Conservation (phyloP, 768 basidiomycete species). For the Hysterangium stoloniferum region DNA sequence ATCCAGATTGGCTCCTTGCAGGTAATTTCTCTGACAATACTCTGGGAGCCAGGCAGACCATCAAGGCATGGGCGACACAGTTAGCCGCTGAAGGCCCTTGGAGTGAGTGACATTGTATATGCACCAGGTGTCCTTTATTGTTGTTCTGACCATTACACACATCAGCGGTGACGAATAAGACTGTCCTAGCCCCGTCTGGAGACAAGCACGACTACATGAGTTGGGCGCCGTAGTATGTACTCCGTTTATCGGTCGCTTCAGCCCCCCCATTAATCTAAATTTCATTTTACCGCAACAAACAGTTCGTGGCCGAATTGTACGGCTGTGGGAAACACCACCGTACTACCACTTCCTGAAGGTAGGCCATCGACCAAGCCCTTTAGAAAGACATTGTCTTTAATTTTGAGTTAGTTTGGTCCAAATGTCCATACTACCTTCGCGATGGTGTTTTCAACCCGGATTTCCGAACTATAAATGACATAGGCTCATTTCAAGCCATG, state of each 20-base stretch:
- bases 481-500: slow-evolving; percentile 45
- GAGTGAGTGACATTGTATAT: slow-evolving; percentile 32
- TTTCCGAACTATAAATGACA: slow-evolving; percentile 44
- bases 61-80: slow-evolving; percentile 39
- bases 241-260: neutral
- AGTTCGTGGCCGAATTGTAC: slow-evolving; percentile 52
- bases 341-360: slow-evolving; percentile 46
- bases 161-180: slow-evolving; percentile 30
- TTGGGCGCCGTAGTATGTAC: slow-evolving; percentile 59
- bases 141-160: neutral
- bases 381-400: neutral
- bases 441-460: slow-evolving; percentile 65
- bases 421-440: slow-evolving; percentile 45
- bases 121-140: neutral
- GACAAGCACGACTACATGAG: slow-evolving; percentile 60
- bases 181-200: slow-evolving; percentile 28
- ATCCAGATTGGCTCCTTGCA: slow-evolving; percentile 40
- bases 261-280: neutral
- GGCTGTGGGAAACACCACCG: slow-evolving; percentile 48
- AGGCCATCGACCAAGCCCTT: neutral
- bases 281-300: neutral
- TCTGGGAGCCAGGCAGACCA: slow-evolving; percentile 36
- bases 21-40: slow-evolving; percentile 36
- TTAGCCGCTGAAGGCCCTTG: slow-evolving; percentile 42
- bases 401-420: slow-evolving; percentile 41